Conservation (phyloP, 192 early-diverging fungal genomes). For the Mortierella alpina region DNA sequence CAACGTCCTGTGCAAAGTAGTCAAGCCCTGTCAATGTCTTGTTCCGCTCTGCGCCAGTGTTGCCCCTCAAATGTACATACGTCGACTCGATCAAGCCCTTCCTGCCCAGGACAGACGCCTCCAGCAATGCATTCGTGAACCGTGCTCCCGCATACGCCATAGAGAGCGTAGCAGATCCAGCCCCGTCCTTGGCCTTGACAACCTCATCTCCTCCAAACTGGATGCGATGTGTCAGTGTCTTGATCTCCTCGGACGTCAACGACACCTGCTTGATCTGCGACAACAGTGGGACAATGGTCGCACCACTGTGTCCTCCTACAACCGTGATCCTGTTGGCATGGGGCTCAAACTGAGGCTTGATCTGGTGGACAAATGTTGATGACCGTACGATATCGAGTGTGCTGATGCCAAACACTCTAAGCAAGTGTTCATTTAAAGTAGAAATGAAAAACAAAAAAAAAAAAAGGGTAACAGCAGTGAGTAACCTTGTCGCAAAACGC, state of each 20-base stretch:
- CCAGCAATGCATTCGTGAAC: slow-evolving; percentile 87
- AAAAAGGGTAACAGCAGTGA: neutral
- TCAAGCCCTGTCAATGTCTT: slow-evolving; percentile 67
- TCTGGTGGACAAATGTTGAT: slow-evolving; percentile 87
- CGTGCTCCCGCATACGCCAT: slow-evolving; percentile 90
- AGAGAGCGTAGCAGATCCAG: slow-evolving; percentile 88
- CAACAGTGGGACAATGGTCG: slow-evolving; percentile 93
- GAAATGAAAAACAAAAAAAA: slow-evolving; percentile 7
- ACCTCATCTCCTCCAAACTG: slow-evolving; percentile 99
- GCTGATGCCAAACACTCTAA: slow-evolving; percentile 93
- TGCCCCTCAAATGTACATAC: slow-evolving; percentile 66
- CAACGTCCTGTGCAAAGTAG: slow-evolving; percentile 81
- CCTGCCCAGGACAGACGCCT: slow-evolving; percentile 72
- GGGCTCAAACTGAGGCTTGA: slow-evolving; percentile 78
- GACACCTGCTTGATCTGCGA: slow-evolving; percentile 69
- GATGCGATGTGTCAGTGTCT: slow-evolving; percentile 92
- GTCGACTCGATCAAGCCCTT: slow-evolving; percentile 87
- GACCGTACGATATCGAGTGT: slow-evolving; percentile 95
- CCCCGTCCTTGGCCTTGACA: slow-evolving; percentile 93
- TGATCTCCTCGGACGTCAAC: slow-evolving; percentile 83
- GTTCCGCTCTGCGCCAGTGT: slow-evolving; percentile 61
- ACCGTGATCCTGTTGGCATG: slow-evolving; percentile 79
- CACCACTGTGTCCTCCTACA: slow-evolving; percentile 94
- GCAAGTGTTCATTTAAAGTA: neutral
- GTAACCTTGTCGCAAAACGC: neutral